Evolutionary conservation across 352 stramenopile species (phyloP).

Genomic region (Globisporangium nodosum): DNA sequence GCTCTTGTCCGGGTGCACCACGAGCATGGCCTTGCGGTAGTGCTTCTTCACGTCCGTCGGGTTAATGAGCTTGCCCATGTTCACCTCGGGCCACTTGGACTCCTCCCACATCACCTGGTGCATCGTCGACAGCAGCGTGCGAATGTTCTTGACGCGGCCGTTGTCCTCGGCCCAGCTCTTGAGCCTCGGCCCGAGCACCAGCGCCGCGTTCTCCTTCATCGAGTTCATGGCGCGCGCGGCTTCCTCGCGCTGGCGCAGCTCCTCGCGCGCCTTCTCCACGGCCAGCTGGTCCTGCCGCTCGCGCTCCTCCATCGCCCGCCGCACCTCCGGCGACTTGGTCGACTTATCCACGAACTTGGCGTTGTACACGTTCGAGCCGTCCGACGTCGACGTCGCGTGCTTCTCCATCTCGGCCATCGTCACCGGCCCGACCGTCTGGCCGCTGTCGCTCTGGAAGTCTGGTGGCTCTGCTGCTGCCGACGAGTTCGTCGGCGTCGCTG

Average conservation of each 20-base stretch:
- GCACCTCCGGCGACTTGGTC: conserved; percentile 70
- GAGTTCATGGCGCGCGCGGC: conserved; percentile 41
- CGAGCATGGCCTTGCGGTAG: conserved; percentile 91
- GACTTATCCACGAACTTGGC: conserved; percentile 80
- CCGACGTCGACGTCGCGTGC: conserved; percentile 51
- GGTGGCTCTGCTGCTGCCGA: conserved; percentile 24
- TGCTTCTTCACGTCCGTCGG: conserved; percentile 89
- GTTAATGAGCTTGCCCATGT: conserved; percentile 90
- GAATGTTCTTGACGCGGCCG: conserved; percentile 87
- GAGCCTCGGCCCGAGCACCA: conserved; percentile 60
- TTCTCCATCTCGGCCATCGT: conserved; percentile 81
- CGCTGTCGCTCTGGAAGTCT: conserved; percentile 76
- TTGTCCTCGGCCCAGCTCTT: conserved; percentile 84
- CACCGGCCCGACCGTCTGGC: conserved; percentile 76
- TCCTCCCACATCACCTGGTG: conserved; percentile 89
- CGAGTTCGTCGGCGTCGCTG: conserved; percentile 6
- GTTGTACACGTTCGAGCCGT: conserved; percentile 85
- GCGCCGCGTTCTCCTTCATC: conserved; percentile 61
- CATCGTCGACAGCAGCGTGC: conserved; percentile 89
- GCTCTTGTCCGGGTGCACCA: conserved; percentile 90
- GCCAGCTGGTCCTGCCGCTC: conserved; percentile 65
- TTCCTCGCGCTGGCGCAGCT: conserved; percentile 66
- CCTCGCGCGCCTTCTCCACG: conserved; percentile 68
- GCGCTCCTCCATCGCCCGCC: conserved; percentile 79
- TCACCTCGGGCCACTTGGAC: conserved; percentile 83